phyloP scores from a whole-genome alignment of 331 rosid genomes.

The Spiraea crenata region DNA sequence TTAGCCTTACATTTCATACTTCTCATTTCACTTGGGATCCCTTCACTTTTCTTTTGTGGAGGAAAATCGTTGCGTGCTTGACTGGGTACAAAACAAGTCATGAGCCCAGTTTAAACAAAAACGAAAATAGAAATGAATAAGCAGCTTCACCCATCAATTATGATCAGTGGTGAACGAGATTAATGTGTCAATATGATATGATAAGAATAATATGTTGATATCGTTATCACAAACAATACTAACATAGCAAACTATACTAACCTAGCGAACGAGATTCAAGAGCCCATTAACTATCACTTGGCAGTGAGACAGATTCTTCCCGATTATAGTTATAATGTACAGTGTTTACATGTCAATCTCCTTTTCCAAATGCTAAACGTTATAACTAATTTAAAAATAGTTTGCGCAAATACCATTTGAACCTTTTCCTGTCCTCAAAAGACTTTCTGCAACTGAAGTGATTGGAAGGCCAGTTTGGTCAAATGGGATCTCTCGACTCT shows the following conservation, averaged over 20 bases:
- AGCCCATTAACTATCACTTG: too few relatives aligned
- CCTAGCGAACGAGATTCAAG: too few relatives aligned
- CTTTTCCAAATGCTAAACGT: neutral
- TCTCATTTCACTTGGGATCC: neutral
- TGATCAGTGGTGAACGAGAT: neutral
- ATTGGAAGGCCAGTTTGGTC: slow-evolving; percentile 18
- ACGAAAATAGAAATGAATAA: neutral
- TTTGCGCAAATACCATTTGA: neutral
- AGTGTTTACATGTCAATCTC: neutral
- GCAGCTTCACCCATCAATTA: neutral
- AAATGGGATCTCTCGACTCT: neutral
- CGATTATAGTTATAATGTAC: neutral
- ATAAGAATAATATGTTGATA: too few relatives aligned
- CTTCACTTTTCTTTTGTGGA: neutral
- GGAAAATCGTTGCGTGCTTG: neutral
- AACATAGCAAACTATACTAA: too few relatives aligned
- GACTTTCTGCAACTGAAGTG: neutral
- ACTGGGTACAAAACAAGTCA: neutral
- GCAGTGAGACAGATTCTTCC: too few relatives aligned
- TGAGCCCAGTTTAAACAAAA: neutral
- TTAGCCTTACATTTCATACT: neutral
- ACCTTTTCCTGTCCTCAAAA: neutral
- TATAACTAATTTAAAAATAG: neutral
- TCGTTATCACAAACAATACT: too few relatives aligned
- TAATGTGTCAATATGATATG: too few relatives aligned